Evolutionary conservation across 1,284 basidiomycete genomes (phyloP), one percentile per base, ranked within the genome.

Genomic region (Apiotrichum sp.): DNA sequence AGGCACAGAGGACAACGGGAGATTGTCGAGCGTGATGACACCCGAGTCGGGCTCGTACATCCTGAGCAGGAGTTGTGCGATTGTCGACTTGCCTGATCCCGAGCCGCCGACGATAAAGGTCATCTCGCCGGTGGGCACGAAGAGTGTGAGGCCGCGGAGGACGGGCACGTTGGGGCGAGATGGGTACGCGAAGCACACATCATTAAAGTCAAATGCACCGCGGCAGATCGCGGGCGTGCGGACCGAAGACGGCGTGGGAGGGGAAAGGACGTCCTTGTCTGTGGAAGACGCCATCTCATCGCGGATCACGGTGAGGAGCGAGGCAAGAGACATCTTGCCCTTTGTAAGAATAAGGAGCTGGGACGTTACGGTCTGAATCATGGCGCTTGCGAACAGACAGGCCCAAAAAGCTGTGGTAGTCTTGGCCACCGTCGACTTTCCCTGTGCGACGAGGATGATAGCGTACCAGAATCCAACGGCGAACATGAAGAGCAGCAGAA

Each of bases 381-480:
- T 89, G 67, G 82, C 86, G 3, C 87, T 87, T 0, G 90, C 91
- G 55, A 97, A 87, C 46, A 98, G 79, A 70, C 90, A 92, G 0
- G 93, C 90, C 91, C 93, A 98, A 73, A 98, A 98, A 47, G 95
- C 91, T 34, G 88, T 86, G 85, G 93, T 93, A 61, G 98, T 89
- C 49, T 86, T 82, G 4, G 89, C 89, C 0, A 87, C 79, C 1
- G 78, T 78, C 52, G 84, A 80, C 57, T 81, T 83, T 4, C 87
- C 87, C 16, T 85, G 80, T 31, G 84, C 78, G 11, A 98, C 90
- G 52, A 97, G 82, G 68, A 88, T 86, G 3, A 87, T 83, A 11
- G 95, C 96, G 72, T 88, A 98, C 89, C 93, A 97, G 77, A 98
- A 98, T 1, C 89, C 93, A 68, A 93, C 88, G 9, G 98, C 90